Base-by-base conservation (phyloP, 2,329 filamentous ascomycete species). In the Zasmidium angulare region DNA sequence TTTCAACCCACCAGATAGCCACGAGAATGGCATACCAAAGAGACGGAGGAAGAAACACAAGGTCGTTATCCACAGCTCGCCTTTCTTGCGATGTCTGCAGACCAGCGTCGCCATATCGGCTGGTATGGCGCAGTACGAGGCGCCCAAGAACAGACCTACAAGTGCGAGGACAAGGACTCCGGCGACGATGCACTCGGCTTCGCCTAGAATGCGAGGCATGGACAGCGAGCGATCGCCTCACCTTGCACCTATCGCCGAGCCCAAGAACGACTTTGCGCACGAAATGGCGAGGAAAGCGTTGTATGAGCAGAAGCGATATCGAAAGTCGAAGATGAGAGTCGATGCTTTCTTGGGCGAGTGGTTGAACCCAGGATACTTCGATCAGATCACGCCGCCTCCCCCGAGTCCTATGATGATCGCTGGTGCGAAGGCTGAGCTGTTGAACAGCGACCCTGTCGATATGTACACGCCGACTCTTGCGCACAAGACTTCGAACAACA, bases 271-370 rank as follows among this genome's bases (percentile, higher is more conserved):
- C 56, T 69, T 76, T 24, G 73, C 72, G 19, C 70, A 75, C 43
- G 71, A 75, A 24, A 59, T 71, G 36, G 68, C 69, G 11, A 61
- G 73, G 20, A 75, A 73, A 52, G 65, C 69, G 7, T 56, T 73
- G 20, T 70, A 70, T 12, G 69, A 71, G 31, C 73, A 72, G 4
- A 74, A 74, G 24, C 68, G 74, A 19, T 63, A 70, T 60, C 60
- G 67, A 12, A 89, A 85, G 63, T 79, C 84, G 2, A 81, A 87
- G 10, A 77, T 99, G 50, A 89, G 95, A 0, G 83, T 99, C 4
- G 95, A 99, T 75, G 89, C 93, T 0, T 97, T 96, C 71, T 82
- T 99, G 0, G 93, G 95, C 51, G 95, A 99, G 80, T 99, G 95
- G 95, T 82, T 98, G 26, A 90, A 89, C 1, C 91, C 92, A 1